Conservation (phyloP, 73 alveolate species). For the Tetrahymena elliotti region DNA sequence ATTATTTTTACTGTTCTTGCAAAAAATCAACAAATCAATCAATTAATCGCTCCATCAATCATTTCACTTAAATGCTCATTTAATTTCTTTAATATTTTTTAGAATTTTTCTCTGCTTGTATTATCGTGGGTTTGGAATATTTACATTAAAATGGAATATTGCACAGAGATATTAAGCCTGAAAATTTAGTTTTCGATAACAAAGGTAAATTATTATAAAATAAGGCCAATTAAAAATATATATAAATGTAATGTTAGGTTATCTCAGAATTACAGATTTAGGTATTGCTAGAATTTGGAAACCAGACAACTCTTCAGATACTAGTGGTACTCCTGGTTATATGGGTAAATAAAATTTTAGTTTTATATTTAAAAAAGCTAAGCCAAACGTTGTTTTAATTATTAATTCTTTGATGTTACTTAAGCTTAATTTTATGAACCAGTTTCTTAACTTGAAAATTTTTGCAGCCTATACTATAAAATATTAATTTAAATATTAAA, state of each 20-base stretch:
- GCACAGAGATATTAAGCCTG: constrained; percentile 96
- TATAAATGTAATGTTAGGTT: constrained; percentile 36
- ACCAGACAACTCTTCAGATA: constrained; percentile 47
- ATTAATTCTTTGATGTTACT: too few species aligned
- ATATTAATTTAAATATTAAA: constrained; percentile 1
- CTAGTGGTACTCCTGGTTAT: constrained; percentile 66
- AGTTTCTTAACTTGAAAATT: too few species aligned
- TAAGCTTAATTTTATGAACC: too few species aligned
- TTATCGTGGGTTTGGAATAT: constrained; percentile 74
- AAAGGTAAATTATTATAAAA: constrained; percentile 40
- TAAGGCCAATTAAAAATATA: too few species aligned
- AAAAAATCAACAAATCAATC: neutral
- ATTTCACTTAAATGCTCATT: too few species aligned
- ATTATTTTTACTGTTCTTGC: too few species aligned
- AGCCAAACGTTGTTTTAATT: too few species aligned
- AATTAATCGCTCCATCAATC: too few species aligned
- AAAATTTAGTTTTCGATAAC: constrained; percentile 87
- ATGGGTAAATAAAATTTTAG: neutral
- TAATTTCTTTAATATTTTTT: neutral
- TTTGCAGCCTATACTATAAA: too few species aligned
- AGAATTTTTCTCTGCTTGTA: constrained; percentile 86
- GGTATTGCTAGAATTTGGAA: constrained; percentile 53
- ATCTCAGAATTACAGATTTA: constrained; percentile 53
- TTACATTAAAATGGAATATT: constrained; percentile 79
- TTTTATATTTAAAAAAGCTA: neutral